These are phyloP conservation scores for Phaeotremella skinneri DNA, from an alignment of 768 basidiomycete genomes.

Conservation along the genomic window DNA sequence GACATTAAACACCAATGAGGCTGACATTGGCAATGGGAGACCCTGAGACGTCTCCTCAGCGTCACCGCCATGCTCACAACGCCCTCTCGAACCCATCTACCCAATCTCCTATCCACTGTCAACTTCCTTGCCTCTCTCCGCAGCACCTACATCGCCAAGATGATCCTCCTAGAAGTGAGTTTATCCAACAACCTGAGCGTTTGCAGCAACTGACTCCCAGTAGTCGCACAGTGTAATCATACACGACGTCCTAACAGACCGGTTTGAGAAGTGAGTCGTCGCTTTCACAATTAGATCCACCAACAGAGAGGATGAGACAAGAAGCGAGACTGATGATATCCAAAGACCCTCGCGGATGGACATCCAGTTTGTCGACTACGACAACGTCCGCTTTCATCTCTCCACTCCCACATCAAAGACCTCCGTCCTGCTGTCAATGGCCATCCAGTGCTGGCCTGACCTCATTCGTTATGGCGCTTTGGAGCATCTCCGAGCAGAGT, in stretches of 20 bases:
- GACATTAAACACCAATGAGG: background rate
- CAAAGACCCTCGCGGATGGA: constrained; percentile 83
- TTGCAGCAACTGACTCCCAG: constrained; percentile 13
- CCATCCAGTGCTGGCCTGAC: constrained; percentile 95
- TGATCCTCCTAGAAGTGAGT: constrained; percentile 83
- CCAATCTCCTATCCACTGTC: too few species aligned
- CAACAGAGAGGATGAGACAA: background rate
- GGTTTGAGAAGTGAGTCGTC: constrained; percentile 71
- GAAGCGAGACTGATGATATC: constrained; percentile 15
- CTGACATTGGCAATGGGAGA: background rate
- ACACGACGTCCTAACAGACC: constrained; percentile 80
- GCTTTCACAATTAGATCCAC: background rate
- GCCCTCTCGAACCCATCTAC: too few species aligned
- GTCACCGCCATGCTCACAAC: constrained; percentile 7
- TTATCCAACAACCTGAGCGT: constrained; percentile 6
- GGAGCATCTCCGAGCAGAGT: constrained; percentile 75
- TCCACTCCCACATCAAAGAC: constrained; percentile 82
- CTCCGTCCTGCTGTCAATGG: constrained; percentile 82
- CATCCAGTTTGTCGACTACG: constrained; percentile 96
- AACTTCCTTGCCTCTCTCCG: too few species aligned
- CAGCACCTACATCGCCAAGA: too few species aligned
- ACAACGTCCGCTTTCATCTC: constrained; percentile 90
- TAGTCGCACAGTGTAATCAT: constrained; percentile 88
- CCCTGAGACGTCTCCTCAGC: constrained; percentile 19
- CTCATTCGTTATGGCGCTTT: constrained; percentile 81